Evolutionary conservation across 176 grass and related monocot species (phyloP).

Genomic region (Avena atlantica): DNA sequence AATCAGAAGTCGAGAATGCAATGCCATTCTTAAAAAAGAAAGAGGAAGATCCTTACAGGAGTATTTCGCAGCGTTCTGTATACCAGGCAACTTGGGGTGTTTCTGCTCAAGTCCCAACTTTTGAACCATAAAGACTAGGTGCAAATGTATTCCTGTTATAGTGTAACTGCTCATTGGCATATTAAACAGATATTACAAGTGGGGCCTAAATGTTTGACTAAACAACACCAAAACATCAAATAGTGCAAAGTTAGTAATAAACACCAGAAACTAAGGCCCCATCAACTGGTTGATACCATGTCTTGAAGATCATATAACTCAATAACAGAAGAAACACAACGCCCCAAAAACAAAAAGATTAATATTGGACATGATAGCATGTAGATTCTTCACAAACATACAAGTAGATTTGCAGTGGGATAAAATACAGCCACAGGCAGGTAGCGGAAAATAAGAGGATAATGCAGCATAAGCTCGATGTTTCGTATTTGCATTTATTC

Average conservation of each 20-base stretch:
- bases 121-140: slow-evolving; percentile 70
- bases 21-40: slow-evolving; percentile 76
- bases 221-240: neutral
- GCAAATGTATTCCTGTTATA: slow-evolving; percentile 13
- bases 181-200: no score
- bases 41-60: slow-evolving; percentile 92
- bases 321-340: neutral
- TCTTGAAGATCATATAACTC: neutral
- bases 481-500: neutral
- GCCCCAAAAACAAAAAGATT: neutral
- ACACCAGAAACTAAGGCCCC: neutral
- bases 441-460: neutral
- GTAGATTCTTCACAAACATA: neutral
- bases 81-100: slow-evolving; percentile 75
- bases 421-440: neutral
- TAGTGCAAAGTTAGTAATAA: neutral
- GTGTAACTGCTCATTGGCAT: slow-evolving; percentile 12
- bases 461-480: neutral
- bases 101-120: slow-evolving; percentile 72
- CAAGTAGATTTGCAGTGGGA: no score
- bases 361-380: neutral
- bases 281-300: neutral
- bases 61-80: slow-evolving; percentile 55
- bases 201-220: neutral
- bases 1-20: slow-evolving; percentile 75